Percentiles rank a stretch among this genome's conserved stretches.
phyloP scores from a whole-genome alignment of 257 asterid genomes.

The Euphrasia confusa region DNA sequence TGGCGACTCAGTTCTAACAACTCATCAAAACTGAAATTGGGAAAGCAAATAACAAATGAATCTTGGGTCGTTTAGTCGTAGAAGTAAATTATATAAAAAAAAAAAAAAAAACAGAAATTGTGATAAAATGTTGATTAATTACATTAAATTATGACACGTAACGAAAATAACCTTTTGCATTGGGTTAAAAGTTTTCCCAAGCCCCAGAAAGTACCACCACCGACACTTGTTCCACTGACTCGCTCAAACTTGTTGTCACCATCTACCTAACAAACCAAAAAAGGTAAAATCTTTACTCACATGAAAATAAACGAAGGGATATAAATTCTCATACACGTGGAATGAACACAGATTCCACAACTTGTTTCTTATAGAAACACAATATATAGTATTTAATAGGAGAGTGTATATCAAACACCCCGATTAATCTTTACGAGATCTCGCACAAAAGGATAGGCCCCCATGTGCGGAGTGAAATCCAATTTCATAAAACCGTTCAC shows the following conservation, averaged over 20 bases:
- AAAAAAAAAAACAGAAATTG: neutral
- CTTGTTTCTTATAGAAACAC: neutral
- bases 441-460: slow-evolving; percentile 1
- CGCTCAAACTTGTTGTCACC: slow-evolving; percentile 72
- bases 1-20: slow-evolving; percentile 72
- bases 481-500: neutral
- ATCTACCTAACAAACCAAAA: slow-evolving; percentile 58
- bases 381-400: slow-evolving; percentile 9
- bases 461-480: neutral
- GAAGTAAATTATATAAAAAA: neutral
- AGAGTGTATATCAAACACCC: neutral
- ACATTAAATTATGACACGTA: slow-evolving; percentile 1
- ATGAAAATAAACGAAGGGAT: slow-evolving; percentile 8
- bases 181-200: slow-evolving; percentile 88
- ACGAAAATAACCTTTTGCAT: slow-evolving; percentile 68
- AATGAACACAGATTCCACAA: neutral
- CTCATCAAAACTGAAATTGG: slow-evolving; percentile 72
- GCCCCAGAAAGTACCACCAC: slow-evolving; percentile 99
- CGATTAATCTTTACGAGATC: neutral
- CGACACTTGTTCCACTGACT: slow-evolving; percentile 96
- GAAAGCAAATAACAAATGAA: slow-evolving; percentile 12
- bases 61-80: slow-evolving; percentile 16
- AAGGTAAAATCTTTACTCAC: neutral
- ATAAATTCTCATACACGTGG: slow-evolving; percentile 6
- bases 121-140: slow-evolving; percentile 9